Evolutionary conservation across 1,284 basidiomycete species (phyloP).

Genomic region (Malassezia nana): DNA sequence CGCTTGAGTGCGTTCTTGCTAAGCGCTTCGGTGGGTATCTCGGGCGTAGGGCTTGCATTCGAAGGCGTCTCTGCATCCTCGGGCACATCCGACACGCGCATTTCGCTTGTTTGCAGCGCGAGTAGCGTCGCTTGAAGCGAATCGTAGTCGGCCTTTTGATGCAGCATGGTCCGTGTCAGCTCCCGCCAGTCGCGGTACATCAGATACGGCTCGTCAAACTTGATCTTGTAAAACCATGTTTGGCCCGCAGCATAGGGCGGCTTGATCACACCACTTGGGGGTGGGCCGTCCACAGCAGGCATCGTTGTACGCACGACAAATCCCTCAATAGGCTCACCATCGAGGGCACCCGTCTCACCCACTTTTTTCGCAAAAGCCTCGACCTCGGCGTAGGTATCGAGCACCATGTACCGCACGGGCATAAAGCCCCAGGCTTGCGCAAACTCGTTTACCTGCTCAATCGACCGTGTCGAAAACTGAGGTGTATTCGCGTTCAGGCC

Average conservation of each 20-base stretch:
- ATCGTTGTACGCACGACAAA: constrained; percentile 66
- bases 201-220: constrained; percentile 97
- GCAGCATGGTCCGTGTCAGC: constrained; percentile 60
- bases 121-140: background rate
- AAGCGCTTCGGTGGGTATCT: background rate
- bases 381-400: constrained; percentile 63
- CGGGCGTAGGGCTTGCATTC: background rate
- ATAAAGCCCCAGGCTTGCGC: constrained; percentile 88
- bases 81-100: background rate
- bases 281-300: constrained; percentile 15
- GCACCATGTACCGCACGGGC: constrained; percentile 59
- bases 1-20: constrained; percentile 25
- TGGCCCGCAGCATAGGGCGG: constrained; percentile 55
- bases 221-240: constrained; percentile 97
- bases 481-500: constrained; percentile 64
- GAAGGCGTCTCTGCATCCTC: background rate
- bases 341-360: constrained; percentile 62
- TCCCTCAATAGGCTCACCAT: constrained; percentile 79
- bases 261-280: constrained; percentile 11
- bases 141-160: constrained; percentile 27
- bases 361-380: constrained; percentile 63
- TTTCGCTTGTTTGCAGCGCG: background rate
- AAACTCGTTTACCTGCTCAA: constrained; percentile 60
- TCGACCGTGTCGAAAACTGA: constrained; percentile 58
- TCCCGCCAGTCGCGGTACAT: constrained; percentile 98